These are phyloP conservation scores for Alternaria ethzedia DNA, from an alignment of 2,329 filamentous ascomycete species.

Conservation along the genomic window DNA sequence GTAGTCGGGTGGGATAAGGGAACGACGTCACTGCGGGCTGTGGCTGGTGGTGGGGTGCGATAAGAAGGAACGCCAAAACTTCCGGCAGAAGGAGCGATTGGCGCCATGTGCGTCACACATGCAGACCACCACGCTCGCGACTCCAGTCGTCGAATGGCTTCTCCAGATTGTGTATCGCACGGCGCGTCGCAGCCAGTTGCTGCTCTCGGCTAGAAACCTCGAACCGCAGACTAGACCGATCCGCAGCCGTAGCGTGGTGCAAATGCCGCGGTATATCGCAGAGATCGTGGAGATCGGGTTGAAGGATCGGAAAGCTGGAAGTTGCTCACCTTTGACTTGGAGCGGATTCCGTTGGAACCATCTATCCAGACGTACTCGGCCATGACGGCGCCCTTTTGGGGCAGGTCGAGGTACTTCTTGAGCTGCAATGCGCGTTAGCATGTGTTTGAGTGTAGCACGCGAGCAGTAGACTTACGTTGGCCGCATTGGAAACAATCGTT, in stretches of 20 bases:
- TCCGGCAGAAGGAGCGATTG: slow-evolving; percentile 18
- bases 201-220: slow-evolving; percentile 4
- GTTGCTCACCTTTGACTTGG: slow-evolving; percentile 88
- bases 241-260: not conserved
- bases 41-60: slow-evolving; percentile 45
- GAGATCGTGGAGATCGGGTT: not conserved
- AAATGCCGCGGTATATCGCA: slow-evolving; percentile 16
- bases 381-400: slow-evolving; percentile 87
- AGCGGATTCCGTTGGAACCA: slow-evolving; percentile 79
- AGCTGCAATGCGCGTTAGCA: slow-evolving; percentile 64
- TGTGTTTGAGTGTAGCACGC: slow-evolving; percentile 15
- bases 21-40: slow-evolving; percentile 11
- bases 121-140: slow-evolving; percentile 15
- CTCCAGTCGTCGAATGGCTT: slow-evolving; percentile 9
- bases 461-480: slow-evolving; percentile 51
- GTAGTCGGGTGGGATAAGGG: slow-evolving; percentile 8
- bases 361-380: slow-evolving; percentile 99
- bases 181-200: slow-evolving; percentile 2
- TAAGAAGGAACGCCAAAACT: slow-evolving; percentile 34
- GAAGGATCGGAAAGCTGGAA: slow-evolving; percentile 7
- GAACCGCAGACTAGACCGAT: slow-evolving; percentile 4
- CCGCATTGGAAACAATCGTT: slow-evolving; percentile 56
- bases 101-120: slow-evolving; percentile 30
- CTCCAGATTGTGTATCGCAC: slow-evolving; percentile 13
- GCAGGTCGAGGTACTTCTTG: slow-evolving; percentile 87